These are phyloP conservation scores for Sclerotinia spermophila DNA, from an alignment of 2,329 filamentous ascomycete genomes.

Conservation along the genomic window DNA sequence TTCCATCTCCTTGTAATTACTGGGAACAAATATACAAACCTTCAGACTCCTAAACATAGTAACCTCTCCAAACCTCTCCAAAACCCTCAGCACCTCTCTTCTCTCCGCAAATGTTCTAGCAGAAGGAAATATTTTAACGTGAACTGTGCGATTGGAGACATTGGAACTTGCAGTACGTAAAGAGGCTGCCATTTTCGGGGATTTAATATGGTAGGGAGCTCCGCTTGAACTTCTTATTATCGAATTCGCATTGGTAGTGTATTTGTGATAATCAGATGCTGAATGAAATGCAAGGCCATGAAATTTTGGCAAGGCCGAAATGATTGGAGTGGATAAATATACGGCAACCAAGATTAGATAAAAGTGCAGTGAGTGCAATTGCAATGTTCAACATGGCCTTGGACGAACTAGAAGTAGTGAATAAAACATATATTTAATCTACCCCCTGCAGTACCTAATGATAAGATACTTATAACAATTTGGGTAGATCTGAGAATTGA, in stretches of 20 bases:
- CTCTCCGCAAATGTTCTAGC: conserved; percentile 34
- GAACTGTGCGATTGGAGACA: conserved; percentile 31
- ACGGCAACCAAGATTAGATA: background rate
- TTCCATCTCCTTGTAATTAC: background rate
- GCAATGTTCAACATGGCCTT: background rate
- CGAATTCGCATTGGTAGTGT: background rate
- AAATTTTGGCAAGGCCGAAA: background rate
- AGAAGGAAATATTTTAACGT: conserved; percentile 35
- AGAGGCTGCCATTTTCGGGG: background rate
- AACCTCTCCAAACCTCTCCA: conserved; percentile 37
- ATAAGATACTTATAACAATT: background rate
- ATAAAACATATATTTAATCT: background rate
- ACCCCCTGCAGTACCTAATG: background rate
- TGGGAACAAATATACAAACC: conserved; percentile 22
- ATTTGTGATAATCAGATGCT: background rate
- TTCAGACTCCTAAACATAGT: conserved; percentile 36
- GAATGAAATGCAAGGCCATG: background rate
- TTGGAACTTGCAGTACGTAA: conserved; percentile 7
- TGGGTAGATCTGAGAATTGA: background rate
- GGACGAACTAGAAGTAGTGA: background rate
- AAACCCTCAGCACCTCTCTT: conserved; percentile 36
- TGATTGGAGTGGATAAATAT: background rate
- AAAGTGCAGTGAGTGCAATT: background rate
- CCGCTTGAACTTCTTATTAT: background rate
- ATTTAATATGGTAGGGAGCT: background rate